Evolutionary conservation across 1,284 basidiomycete genomes (phyloP).

Genomic region (Caloboletus firmus): DNA sequence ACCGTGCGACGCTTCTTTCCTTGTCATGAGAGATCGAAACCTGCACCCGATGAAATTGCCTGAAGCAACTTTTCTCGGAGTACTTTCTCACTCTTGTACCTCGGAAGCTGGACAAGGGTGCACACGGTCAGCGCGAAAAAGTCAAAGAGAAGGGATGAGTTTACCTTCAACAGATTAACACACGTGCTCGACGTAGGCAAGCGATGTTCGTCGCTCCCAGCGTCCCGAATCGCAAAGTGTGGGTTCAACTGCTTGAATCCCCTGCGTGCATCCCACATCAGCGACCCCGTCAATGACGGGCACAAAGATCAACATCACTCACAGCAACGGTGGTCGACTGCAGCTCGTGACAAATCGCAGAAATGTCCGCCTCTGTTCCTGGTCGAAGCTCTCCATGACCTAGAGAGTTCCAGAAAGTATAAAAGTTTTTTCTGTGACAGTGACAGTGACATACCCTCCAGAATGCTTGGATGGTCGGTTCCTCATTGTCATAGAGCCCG

Average conservation of each 20-base stretch:
- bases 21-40: constrained; percentile 81
- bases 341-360: constrained; percentile 91
- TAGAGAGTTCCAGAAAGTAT: constrained; percentile 31
- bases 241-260: constrained; percentile 89
- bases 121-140: neutral
- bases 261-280: constrained; percentile 36
- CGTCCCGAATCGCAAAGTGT: constrained; percentile 81
- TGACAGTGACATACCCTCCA: constrained; percentile 58
- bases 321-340: constrained; percentile 84
- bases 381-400: constrained; percentile 73
- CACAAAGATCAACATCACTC: constrained; percentile 29
- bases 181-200: constrained; percentile 84
- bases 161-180: constrained; percentile 82
- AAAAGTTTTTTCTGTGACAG: neutral
- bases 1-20: constrained; percentile 1
- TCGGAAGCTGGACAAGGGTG: constrained; percentile 54
- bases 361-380: constrained; percentile 69
- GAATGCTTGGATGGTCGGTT: constrained; percentile 71
- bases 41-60: constrained; percentile 81
- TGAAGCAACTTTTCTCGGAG: constrained; percentile 81
- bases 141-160: neutral
- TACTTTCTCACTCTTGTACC: constrained; percentile 60
- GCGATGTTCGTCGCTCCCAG: constrained; percentile 69
- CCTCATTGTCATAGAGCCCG: constrained; percentile 69
- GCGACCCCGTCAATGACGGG: neutral